phyloP scores from a whole-genome alignment of 1,284 basidiomycete genomes.

The Melanopsichium pennsylvanicum region DNA sequence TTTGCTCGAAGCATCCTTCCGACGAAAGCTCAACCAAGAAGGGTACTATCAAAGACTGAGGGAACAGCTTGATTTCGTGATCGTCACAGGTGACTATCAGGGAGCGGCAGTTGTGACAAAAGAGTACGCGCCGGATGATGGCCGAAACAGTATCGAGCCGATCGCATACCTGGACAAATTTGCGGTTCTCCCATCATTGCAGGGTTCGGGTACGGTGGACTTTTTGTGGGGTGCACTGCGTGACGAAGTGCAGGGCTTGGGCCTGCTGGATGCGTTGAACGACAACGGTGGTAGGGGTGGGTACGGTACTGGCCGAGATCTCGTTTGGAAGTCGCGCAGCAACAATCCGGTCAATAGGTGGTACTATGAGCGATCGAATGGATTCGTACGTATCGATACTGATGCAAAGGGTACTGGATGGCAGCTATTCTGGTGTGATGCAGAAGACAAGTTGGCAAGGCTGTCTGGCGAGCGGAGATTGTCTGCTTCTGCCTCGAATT shows the following conservation, averaged over 20 bases:
- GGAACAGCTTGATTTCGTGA: slow-evolving; percentile 84
- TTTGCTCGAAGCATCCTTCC: slow-evolving; percentile 87
- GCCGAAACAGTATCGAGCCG: slow-evolving; percentile 36
- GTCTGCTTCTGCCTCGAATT: slow-evolving; percentile 27
- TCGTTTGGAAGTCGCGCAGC: slow-evolving; percentile 91
- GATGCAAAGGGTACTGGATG: slow-evolving; percentile 68
- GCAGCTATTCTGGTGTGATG: slow-evolving; percentile 98
- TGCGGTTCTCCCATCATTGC: slow-evolving; percentile 89
- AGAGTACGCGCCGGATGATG: slow-evolving; percentile 70
- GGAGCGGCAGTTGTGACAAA: slow-evolving; percentile 94
- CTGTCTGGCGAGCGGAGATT: slow-evolving; percentile 54
- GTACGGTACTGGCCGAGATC: slow-evolving; percentile 85
- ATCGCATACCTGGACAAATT: slow-evolving; percentile 99
- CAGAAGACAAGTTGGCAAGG: slow-evolving; percentile 74
- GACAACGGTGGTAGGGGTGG: slow-evolving; percentile 85
- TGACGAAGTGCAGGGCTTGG: slow-evolving; percentile 97
- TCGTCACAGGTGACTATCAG: slow-evolving; percentile 93
- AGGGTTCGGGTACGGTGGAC: slow-evolving; percentile 98
- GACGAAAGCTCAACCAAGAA: slow-evolving; percentile 76
- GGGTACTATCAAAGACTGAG: slow-evolving; percentile 83
- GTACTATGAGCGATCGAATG: slow-evolving; percentile 96
- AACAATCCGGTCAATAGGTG: slow-evolving; percentile 98
- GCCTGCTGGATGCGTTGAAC: slow-evolving; percentile 90
- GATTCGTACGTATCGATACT: slow-evolving; percentile 77
- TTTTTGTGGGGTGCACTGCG: slow-evolving; percentile 98